These are phyloP conservation scores for Rhododendron simsii DNA, from an alignment of 148 eudicot species.

Conservation along the genomic window DNA sequence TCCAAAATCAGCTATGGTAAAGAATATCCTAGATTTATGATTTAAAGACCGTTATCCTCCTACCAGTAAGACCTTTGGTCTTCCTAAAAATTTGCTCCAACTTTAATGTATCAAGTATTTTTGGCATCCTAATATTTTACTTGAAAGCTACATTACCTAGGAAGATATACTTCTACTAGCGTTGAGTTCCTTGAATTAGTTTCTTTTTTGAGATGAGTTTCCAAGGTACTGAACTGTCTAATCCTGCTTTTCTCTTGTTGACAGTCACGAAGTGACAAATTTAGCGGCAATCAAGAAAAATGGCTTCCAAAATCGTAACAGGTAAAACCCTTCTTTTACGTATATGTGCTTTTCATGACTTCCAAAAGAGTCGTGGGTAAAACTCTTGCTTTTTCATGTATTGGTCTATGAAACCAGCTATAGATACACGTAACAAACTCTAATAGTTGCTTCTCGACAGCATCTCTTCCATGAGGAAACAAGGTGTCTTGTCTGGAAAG, in stretches of 20 bases:
- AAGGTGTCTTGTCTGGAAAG: conserved; percentile 13
- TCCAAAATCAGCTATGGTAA: background rate
- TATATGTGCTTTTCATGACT: background rate
- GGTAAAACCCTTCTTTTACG: conserved; percentile 22
- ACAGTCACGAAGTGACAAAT: conserved; percentile 51
- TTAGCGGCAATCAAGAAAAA: conserved; percentile 42
- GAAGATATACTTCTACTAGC: background rate
- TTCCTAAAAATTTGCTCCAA: background rate
- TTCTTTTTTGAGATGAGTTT: background rate
- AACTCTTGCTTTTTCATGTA: background rate
- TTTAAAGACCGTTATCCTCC: background rate
- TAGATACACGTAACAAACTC: background rate
- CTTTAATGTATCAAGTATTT: background rate
- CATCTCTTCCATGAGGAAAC: conserved; percentile 14
- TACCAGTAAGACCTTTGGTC: background rate
- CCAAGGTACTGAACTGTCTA: background rate
- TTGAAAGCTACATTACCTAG: background rate
- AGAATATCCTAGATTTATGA: background rate
- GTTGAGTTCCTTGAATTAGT: background rate
- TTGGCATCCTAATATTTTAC: background rate
- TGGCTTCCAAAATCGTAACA: conserved; percentile 23
- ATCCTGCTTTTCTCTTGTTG: background rate
- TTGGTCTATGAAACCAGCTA: background rate
- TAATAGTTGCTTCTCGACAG: conserved; percentile 4
- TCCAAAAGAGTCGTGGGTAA: conserved; percentile 34